Base-by-base conservation (phyloP, 345 rosid species). In the Mangifera indica region DNA sequence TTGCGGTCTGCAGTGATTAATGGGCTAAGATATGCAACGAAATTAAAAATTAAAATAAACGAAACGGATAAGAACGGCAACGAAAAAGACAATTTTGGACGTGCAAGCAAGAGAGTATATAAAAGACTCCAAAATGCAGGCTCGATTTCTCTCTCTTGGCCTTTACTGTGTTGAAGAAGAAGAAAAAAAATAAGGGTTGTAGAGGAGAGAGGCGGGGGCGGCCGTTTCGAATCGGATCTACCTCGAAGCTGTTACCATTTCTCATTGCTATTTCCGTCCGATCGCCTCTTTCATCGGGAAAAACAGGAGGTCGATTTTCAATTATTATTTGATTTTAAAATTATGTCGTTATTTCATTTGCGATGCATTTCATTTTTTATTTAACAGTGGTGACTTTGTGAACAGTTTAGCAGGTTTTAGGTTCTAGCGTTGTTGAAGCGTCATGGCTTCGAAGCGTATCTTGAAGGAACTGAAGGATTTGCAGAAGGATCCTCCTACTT, bases 381-480 rank as follows among this genome's bases (percentile, higher is more conserved):
- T 37, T 8, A 37, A 5, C 42, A 37, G 42, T 37, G 7, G 6
- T 7, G 6, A 14, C 14, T 49, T 49, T 13, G 18, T 13, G 15
- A 49, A 49, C 18, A 17, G 14, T 17, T 48, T 70, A 66, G 40
- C 26, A 66, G 62, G 57, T 69, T 51, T 26, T 32, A 29, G 20
- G n/a, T 40, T 52, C 11, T 37, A 9, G 13, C 26, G 60, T 56
- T 44, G 56, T 15, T 66, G 59, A 56, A 76, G 74, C 46, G 7
- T 53, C 74, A 77, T 83, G 86, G 86, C 83, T 74, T 77, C 86
- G 11, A 82, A 82, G 78, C 81, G 86, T 67, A 82, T 82, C 34
- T 72, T 82, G 81, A 82, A 82, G 77, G 85, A 81, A 66, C 82
- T 81, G 46, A 81, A 81, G 82, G 84, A 81, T 73, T 76, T 81